These are phyloP conservation scores for Tricladium varicosporioides DNA, from an alignment of 2,329 filamentous ascomycete species.

Conservation along the genomic window DNA sequence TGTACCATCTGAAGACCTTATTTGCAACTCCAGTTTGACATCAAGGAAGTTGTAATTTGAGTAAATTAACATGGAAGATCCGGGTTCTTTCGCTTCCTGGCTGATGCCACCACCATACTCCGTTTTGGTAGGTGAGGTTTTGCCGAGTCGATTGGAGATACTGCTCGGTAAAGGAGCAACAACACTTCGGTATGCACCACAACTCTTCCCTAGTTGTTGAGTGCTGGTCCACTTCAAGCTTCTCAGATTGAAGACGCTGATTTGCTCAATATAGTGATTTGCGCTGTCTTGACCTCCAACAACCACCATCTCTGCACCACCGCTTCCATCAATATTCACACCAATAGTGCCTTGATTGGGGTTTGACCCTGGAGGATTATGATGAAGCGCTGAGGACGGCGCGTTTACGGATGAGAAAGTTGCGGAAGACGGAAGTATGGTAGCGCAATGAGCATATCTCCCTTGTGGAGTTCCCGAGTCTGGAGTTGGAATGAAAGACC, in stretches of 20 bases:
- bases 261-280: slow-evolving; percentile 99
- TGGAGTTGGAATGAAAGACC: slow-evolving; percentile 78
- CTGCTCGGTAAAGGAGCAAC: slow-evolving; percentile 76
- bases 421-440: slow-evolving; percentile 84
- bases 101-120: slow-evolving; percentile 43
- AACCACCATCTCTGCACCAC: slow-evolving; percentile 95
- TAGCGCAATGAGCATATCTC: slow-evolving; percentile 93
- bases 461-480: slow-evolving; percentile 77
- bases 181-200: slow-evolving; percentile 93
- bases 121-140: slow-evolving; percentile 40
- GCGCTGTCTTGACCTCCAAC: slow-evolving; percentile 94
- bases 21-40: slow-evolving; percentile 91
- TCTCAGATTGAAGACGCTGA: slow-evolving; percentile 94
- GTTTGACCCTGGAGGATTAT: slow-evolving; percentile 80
- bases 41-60: slow-evolving; percentile 99
- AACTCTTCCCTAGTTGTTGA: slow-evolving; percentile 82
- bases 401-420: slow-evolving; percentile 82
- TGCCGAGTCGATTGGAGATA: slow-evolving; percentile 65
- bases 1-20: slow-evolving; percentile 79
- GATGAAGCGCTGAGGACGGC: slow-evolving; percentile 80
- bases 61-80: slow-evolving; percentile 87
- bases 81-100: slow-evolving; percentile 55
- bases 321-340: slow-evolving; percentile 83
- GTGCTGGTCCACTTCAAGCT: slow-evolving; percentile 96
- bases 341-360: slow-evolving; percentile 87